A percentile compares a stretch with the other conserved stretches of the same genome.
Conservation (phyloP, 164 flowering plant species). For the Sedum album region DNA sequence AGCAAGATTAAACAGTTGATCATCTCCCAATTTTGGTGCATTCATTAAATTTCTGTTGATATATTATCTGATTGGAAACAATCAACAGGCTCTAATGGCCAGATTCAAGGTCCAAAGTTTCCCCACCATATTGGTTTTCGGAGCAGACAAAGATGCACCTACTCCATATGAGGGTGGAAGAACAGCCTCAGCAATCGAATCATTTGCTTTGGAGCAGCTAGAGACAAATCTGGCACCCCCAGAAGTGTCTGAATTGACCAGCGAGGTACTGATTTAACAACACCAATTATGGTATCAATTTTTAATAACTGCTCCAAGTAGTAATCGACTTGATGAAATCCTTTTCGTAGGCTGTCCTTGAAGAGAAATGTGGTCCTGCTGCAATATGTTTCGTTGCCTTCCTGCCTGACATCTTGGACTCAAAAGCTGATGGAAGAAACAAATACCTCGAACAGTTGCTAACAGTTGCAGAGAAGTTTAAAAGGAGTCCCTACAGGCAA, state of each 20-base stretch:
- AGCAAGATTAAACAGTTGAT: not conserved
- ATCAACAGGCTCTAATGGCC: constrained; percentile 86
- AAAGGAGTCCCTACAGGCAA: constrained; percentile 87
- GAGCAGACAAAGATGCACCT: constrained; percentile 55
- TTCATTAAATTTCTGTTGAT: not conserved
- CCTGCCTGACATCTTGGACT: constrained; percentile 93
- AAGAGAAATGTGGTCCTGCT: constrained; percentile 88
- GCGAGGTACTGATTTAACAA: constrained; percentile 38
- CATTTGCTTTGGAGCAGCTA: constrained; percentile 79
- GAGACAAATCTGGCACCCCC: constrained; percentile 74
- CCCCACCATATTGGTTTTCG: constrained; percentile 73
- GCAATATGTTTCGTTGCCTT: constrained; percentile 94
- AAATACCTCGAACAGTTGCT: constrained; percentile 60
- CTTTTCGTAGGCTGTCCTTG: constrained; percentile 66
- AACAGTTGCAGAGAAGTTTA: constrained; percentile 82
- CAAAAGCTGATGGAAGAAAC: constrained; percentile 95
- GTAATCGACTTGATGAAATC: constrained; percentile 2
- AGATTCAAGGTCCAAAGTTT: constrained; percentile 92
- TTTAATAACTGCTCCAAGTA: not conserved
- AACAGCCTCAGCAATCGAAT: constrained; percentile 79
- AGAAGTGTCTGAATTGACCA: constrained; percentile 79
- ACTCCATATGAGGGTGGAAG: constrained; percentile 82
- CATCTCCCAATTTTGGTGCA: too few relatives aligned
- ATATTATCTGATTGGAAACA: constrained; percentile 15
- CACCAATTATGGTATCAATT: not conserved